phyloP scores from a whole-genome alignment of 345 rosid genomes.

The Chamaenerion angustifolium region DNA sequence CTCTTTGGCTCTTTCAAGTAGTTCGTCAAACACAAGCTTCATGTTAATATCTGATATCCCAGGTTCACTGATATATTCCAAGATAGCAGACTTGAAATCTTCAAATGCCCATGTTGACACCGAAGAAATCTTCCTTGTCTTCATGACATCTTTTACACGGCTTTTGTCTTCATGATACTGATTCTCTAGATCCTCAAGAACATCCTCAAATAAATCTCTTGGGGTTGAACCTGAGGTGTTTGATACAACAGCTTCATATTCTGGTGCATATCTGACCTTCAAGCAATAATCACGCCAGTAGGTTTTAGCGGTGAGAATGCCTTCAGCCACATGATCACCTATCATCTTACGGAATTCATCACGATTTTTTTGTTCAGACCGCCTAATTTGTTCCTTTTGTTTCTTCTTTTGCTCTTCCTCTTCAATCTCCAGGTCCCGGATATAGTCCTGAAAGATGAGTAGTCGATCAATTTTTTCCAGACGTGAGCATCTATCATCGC shows the following conservation, averaged over 20 bases:
- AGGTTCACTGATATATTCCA: slow-evolving; percentile 34
- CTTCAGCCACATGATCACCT: too few species aligned
- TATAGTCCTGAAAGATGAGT: slow-evolving; percentile 70
- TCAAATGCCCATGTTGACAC: slow-evolving; percentile 52
- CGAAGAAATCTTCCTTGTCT: slow-evolving; percentile 45
- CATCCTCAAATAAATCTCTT: slow-evolving; percentile 89
- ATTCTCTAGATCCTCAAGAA: slow-evolving; percentile 63
- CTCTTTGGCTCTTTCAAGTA: too few species aligned
- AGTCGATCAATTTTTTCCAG: slow-evolving; percentile 89
- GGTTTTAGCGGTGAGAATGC: too few species aligned
- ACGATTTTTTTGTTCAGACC: too few species aligned
- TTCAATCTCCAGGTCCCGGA: slow-evolving; percentile 74
- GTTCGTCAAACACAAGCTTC: slow-evolving; percentile 76
- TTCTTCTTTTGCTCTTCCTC: slow-evolving; percentile 83
- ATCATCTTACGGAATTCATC: too few species aligned
- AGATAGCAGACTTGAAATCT: slow-evolving; percentile 57
- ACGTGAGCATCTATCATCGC: slow-evolving; percentile 74
- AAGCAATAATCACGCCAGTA: slow-evolving; percentile 75
- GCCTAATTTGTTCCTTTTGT: slow-evolving; percentile 83
- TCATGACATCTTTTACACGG: slow-evolving; percentile 65
- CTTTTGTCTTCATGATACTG: slow-evolving; percentile 83
- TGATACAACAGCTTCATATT: slow-evolving; percentile 81
- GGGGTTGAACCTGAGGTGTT: slow-evolving; percentile 85
- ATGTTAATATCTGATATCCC: slow-evolving; percentile 60
- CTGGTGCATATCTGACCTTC: slow-evolving; percentile 77